phyloP scores from a whole-genome alignment of 2,329 filamentous ascomycete genomes.

The Curvularia lunata region DNA sequence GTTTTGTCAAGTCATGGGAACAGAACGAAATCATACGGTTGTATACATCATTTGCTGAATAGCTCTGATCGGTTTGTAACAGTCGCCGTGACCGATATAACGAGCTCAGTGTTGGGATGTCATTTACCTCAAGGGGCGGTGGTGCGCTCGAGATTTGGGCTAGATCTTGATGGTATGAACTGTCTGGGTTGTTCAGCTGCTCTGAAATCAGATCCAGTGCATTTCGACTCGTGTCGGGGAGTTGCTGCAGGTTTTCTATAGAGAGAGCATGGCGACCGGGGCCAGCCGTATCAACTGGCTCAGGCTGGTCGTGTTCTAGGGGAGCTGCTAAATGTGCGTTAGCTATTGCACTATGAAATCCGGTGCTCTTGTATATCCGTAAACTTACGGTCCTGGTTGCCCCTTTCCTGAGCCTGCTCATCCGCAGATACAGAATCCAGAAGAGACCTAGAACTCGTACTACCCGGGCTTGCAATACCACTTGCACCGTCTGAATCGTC shows the following conservation, averaged over 20 bases:
- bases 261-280: constrained; percentile 21
- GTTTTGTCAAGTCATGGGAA: constrained; percentile 39
- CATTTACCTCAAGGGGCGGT: constrained; percentile 19
- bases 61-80: constrained; percentile 36
- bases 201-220: constrained; percentile 27
- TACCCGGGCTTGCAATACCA: constrained; percentile 39
- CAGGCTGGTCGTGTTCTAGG: background rate
- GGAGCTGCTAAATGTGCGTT: background rate
- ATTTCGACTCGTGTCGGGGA: constrained; percentile 35
- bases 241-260: constrained; percentile 29
- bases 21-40: constrained; percentile 42
- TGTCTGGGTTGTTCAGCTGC: constrained; percentile 15
- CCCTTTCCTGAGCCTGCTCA: constrained; percentile 1
- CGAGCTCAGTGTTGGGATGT: constrained; percentile 37
- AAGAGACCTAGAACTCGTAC: constrained; percentile 26
- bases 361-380: no score
- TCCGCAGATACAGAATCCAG: constrained; percentile 27
- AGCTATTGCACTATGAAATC: background rate
- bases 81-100: constrained; percentile 37
- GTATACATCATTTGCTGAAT: constrained; percentile 37
- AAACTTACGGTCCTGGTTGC: background rate
- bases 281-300: background rate
- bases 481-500: constrained; percentile 43
- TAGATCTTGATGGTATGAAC: constrained; percentile 19
- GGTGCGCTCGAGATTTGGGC: background rate